Percentiles rank a stretch among this genome's conserved stretches.
These are phyloP conservation scores for Peronospora destructor DNA, from an alignment of 352 stramenopile genomes.

Conservation along the genomic window DNA sequence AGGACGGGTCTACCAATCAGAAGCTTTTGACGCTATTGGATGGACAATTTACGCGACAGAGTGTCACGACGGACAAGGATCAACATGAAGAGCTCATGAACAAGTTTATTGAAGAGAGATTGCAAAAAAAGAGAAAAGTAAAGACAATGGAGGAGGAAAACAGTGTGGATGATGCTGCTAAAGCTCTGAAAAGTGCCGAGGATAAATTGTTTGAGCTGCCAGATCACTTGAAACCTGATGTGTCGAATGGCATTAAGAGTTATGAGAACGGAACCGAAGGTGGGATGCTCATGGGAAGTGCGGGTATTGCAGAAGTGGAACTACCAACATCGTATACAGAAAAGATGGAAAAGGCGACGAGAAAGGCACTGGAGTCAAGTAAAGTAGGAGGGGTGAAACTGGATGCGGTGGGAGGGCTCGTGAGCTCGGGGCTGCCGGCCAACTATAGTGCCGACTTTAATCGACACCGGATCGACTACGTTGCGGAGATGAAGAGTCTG, in stretches of 20 bases:
- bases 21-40: slow-evolving; percentile 71
- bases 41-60: slow-evolving; percentile 77
- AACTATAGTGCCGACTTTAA: slow-evolving; percentile 82
- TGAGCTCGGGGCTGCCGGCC: slow-evolving; percentile 49
- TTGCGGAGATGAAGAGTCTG: slow-evolving; percentile 62
- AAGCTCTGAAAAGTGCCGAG: slow-evolving; percentile 36
- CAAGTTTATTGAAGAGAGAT: slow-evolving; percentile 73
- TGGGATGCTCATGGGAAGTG: slow-evolving; percentile 68
- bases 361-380: slow-evolving; percentile 33
- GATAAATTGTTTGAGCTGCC: slow-evolving; percentile 64
- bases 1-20: slow-evolving; percentile 52
- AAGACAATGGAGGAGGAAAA: background rate
- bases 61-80: slow-evolving; percentile 46
- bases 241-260: slow-evolving; percentile 28
- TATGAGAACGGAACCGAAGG: slow-evolving; percentile 42
- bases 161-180: background rate
- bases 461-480: slow-evolving; percentile 56
- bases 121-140: slow-evolving; percentile 39
- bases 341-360: slow-evolving; percentile 44
- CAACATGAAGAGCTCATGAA: slow-evolving; percentile 81
- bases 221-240: slow-evolving; percentile 44
- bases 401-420: slow-evolving; percentile 25
- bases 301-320: slow-evolving; percentile 76
- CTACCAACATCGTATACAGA: slow-evolving; percentile 49
- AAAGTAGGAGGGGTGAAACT: slow-evolving; percentile 3